Conservation (phyloP, 495 filamentous ascomycete genomes). For the Mytilinidion resinicola region DNA sequence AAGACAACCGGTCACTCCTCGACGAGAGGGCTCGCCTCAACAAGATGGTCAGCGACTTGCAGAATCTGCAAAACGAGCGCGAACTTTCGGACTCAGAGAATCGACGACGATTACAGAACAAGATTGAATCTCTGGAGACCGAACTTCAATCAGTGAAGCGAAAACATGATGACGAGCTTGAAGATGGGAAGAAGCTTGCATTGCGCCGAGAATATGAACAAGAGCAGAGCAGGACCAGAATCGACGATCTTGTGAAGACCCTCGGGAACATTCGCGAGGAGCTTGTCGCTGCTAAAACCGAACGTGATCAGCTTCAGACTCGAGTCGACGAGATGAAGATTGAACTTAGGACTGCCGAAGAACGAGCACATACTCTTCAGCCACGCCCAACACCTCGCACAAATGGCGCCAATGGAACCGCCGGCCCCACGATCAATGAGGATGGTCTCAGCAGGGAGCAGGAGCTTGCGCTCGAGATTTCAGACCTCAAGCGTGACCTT, state of each 20-base stretch:
- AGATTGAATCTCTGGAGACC: constrained; percentile 66
- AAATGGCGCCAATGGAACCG: constrained; percentile 30
- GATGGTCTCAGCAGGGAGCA: constrained; percentile 67
- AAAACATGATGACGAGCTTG: constrained; percentile 75
- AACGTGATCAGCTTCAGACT: constrained; percentile 77
- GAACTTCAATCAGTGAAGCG: constrained; percentile 74
- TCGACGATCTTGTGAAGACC: constrained; percentile 80
- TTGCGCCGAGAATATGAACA: constrained; percentile 82
- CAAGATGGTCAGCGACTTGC: constrained; percentile 66
- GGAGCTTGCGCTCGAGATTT: constrained; percentile 72
- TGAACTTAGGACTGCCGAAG: constrained; percentile 80
- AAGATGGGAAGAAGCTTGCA: constrained; percentile 70
- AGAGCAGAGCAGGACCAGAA: constrained; percentile 75
- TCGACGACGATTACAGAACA: constrained; percentile 66
- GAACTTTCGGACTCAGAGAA: constrained; percentile 78
- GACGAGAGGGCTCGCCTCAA: constrained; percentile 80
- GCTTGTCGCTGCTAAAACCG: constrained; percentile 73
- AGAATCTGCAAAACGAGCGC: constrained; percentile 82
- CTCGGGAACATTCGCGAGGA: constrained; percentile 75
- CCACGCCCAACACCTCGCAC: constrained; percentile 58
- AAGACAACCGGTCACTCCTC: constrained; percentile 76
- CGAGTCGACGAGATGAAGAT: constrained; percentile 82
- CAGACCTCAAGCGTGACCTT: constrained; percentile 75
- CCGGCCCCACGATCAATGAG: constrained; percentile 40
- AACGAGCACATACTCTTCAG: constrained; percentile 71